phyloP scores from a whole-genome alignment of 306 rosid genomes.

The Cicer arietinum region DNA sequence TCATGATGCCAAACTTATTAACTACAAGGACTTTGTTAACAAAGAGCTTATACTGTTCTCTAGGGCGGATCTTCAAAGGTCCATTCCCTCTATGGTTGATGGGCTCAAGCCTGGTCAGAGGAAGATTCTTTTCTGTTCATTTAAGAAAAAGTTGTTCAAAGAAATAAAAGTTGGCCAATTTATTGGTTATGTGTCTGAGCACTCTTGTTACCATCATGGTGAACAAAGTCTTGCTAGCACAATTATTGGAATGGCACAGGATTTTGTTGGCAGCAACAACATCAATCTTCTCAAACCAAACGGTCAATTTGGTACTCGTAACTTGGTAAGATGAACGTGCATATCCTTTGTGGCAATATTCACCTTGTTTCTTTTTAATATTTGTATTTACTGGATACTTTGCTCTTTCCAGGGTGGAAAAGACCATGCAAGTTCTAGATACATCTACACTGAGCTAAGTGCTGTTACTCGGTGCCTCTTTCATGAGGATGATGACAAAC shows the following conservation, averaged over 20 bases:
- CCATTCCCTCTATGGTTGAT: constrained; percentile 95
- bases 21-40: constrained; percentile 91
- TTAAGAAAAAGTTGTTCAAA: constrained; percentile 81
- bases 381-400: background rate
- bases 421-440: constrained; percentile 92
- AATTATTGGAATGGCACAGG: constrained; percentile 93
- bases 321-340: constrained; percentile 56
- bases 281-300: constrained; percentile 84
- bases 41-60: constrained; percentile 92
- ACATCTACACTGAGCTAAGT: constrained; percentile 69
- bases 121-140: constrained; percentile 85
- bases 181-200: constrained; percentile 92
- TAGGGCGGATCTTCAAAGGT: constrained; percentile 89
- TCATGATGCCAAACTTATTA: constrained; percentile 63
- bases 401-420: constrained; percentile 78
- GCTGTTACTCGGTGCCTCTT: constrained; percentile 73
- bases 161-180: constrained; percentile 95
- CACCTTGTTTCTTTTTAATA: background rate
- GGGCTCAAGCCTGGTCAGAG: constrained; percentile 97
- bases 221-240: constrained; percentile 90
- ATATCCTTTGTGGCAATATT: background rate
- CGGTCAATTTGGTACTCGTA: constrained; percentile 97
- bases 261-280: constrained; percentile 92
- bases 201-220: constrained; percentile 94
- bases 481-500: constrained; percentile 81